Evolutionary conservation across 768 basidiomycete genomes (phyloP).

Genomic region (Kwoniella bestiolae): DNA sequence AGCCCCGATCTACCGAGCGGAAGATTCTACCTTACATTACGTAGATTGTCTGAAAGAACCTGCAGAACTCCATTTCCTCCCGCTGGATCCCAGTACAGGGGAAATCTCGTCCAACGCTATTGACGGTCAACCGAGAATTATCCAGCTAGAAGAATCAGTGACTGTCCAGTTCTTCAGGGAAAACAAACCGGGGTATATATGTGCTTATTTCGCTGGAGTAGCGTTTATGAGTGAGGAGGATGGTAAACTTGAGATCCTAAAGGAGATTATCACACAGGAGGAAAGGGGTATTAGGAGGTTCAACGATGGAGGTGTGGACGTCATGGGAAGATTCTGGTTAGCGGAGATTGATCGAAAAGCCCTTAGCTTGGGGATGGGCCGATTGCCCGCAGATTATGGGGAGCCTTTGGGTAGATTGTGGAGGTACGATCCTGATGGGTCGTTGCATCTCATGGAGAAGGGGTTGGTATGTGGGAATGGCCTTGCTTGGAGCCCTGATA

Average conservation of each 20-base stretch:
- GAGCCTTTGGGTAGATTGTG: conserved; percentile 26
- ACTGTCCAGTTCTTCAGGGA: conserved; percentile 34
- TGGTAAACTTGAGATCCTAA: conserved; percentile 26
- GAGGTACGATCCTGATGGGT: conserved; percentile 31
- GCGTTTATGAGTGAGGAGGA: conserved; percentile 29
- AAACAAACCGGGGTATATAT: conserved; percentile 29
- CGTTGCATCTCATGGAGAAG: conserved; percentile 30
- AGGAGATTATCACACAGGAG: conserved; percentile 33
- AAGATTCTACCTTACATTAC: conserved; percentile 31
- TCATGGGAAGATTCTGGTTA: conserved; percentile 31
- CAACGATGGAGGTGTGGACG: conserved; percentile 35
- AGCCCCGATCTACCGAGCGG: conserved; percentile 28
- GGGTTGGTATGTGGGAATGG: conserved; percentile 36
- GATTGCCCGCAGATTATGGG: conserved; percentile 25
- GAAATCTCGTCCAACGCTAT: neutral
- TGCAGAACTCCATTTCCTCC: conserved; percentile 29
- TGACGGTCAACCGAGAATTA: conserved; percentile 11
- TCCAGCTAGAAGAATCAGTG: conserved; percentile 29
- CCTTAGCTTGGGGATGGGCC: conserved; percentile 18
- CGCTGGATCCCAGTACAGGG: conserved; percentile 17
- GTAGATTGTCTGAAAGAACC: conserved; percentile 37
- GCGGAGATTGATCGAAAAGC: conserved; percentile 36
- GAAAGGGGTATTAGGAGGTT: conserved; percentile 27
- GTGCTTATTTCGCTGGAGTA: conserved; percentile 31
- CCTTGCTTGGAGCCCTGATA: conserved; percentile 34